A percentile compares a stretch with the other conserved stretches of the same genome.
These are phyloP conservation scores for Gastroboletus turbinatus DNA, from an alignment of 1,284 basidiomycete species.

Conservation along the genomic window DNA sequence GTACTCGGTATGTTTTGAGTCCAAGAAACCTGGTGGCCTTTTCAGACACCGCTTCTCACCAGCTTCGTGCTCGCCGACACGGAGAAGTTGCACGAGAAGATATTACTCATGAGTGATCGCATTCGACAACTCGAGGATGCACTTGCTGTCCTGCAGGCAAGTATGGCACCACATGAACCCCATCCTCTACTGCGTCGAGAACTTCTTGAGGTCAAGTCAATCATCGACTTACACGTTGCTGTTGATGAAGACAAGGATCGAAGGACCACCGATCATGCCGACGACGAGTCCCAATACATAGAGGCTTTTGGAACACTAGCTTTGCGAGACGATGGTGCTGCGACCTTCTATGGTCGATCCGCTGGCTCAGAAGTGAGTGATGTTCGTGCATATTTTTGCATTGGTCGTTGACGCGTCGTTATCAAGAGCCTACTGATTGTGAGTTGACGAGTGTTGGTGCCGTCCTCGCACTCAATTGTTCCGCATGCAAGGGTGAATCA, in stretches of 20 bases:
- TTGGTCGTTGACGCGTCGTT: background rate
- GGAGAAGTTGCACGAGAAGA: constrained; percentile 71
- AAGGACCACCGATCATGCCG: constrained; percentile 31
- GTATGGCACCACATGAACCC: constrained; percentile 44
- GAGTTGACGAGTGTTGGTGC: constrained; percentile 23
- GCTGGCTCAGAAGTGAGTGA: constrained; percentile 59
- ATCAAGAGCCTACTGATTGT: constrained; percentile 52
- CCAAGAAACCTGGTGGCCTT: background rate
- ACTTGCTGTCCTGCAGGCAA: constrained; percentile 57
- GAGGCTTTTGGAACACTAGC: constrained; percentile 65
- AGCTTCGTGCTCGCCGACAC: constrained; percentile 80
- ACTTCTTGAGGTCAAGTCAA: constrained; percentile 67
- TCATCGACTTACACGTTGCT: constrained; percentile 59
- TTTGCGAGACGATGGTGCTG: constrained; percentile 59
- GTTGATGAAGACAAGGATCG: constrained; percentile 37
- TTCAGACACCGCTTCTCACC: background rate
- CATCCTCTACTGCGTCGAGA: constrained; percentile 66
- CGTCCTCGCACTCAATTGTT: background rate
- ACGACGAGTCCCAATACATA: constrained; percentile 49
- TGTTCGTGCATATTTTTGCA: background rate
- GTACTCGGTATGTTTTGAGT: constrained; percentile 53
- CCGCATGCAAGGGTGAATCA: constrained; percentile 26
- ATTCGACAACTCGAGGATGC: constrained; percentile 77
- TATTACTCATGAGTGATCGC: constrained; percentile 69
- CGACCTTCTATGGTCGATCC: constrained; percentile 64